phyloP scores from a whole-genome alignment of 2,329 filamentous ascomycete genomes.

The Claviceps purpurea region DNA sequence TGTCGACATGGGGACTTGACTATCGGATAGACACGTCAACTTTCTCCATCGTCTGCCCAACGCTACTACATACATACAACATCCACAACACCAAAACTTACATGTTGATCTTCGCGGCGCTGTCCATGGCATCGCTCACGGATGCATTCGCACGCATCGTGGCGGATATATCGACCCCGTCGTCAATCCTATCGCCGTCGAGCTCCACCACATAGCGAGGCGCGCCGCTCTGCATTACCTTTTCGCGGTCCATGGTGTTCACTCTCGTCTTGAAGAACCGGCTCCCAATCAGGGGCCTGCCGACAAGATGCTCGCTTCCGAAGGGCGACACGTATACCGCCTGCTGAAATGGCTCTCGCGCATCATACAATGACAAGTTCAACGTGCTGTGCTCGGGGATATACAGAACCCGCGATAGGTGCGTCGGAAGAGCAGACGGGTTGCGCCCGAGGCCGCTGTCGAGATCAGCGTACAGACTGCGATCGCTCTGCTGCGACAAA shows the following conservation, averaged over 20 bases:
- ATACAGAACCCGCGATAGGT: conserved; percentile 4
- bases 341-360: not conserved
- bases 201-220: not conserved
- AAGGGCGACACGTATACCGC: not conserved
- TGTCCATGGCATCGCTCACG: too few species aligned
- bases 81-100: not conserved
- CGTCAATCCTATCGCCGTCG: not conserved
- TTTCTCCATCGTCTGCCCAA: too few species aligned
- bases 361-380: conserved; percentile 3
- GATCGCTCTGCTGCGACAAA: not conserved
- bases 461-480: not conserved
- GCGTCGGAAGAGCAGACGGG: not conserved
- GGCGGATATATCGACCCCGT: not conserved
- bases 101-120: not conserved
- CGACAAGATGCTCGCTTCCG: not conserved
- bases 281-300: conserved; percentile 2
- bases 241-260: not conserved
- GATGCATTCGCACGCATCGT: not conserved
- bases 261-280: conserved; percentile 4
- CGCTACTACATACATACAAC: not conserved
- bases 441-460: conserved; percentile 4
- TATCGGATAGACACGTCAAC: not conserved
- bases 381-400: conserved; percentile 2
- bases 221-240: not conserved
- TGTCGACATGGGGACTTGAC: not conserved